Base-by-base conservation (phyloP, 192 early-diverging fungal species). In the Coemansia sp. region DNA sequence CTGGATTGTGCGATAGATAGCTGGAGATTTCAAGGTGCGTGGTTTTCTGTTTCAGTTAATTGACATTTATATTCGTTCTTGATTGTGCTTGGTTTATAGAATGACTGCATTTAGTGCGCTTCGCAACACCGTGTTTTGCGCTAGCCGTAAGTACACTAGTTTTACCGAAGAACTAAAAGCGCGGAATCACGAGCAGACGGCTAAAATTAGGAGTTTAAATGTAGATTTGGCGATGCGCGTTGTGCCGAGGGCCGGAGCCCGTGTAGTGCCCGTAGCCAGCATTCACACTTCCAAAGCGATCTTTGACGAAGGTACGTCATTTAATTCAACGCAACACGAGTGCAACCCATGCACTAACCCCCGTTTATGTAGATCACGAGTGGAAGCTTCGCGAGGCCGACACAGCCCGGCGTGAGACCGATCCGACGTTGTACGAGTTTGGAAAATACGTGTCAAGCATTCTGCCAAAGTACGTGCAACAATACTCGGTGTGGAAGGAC, bases 401-500 rank as follows among this genome's bases (percentile, higher is more conserved):
- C 37, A 71, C 77, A 5, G 38, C 40, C 4, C 71, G 48, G 21
- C 77, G 77, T 47, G 77, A 80, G 59, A 42, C 46, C 24, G 67
- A 81, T 6, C 26, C 66, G 7, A 54, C 70, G 36, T 77, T 93
- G 50, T 89, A 92, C 67, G 91, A 93, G 73, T 98, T 87, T 76
- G 94, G 94, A 52, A 86, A 92, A 70, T 97, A 91, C 81, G 74
- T 98, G 38, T 82, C 87, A 23, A 86, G 86, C 38, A 84, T 87
- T 64, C 76, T 98, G 63, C 97, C 97, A 26, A 97, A 96, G 80
- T 97, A 84, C 73, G 90, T 98, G 52, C 97, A 98, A 73, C 97
- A 96, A 81, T 92, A 92, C 73, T 92, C 93, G 25, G 90, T 98
- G 59, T 97, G 95, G 88, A 97, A 97, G 81, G 93, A 99, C 62